These are phyloP conservation scores for Anethum foeniculum DNA, from an alignment of 140 eudicot genomes.

Conservation along the genomic window DNA sequence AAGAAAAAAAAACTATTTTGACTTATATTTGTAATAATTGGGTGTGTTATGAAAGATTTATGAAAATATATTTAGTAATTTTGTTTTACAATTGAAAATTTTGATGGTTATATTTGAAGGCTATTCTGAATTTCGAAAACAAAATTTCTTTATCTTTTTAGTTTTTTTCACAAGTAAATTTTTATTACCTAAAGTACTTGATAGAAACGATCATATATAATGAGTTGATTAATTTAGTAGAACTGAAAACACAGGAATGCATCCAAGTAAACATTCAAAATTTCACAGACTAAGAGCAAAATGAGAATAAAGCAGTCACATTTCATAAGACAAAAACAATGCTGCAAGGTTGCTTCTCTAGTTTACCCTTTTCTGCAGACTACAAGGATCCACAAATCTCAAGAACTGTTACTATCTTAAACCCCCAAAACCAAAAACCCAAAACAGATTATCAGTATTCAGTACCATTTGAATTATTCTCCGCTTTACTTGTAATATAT, in stretches of 20 bases:
- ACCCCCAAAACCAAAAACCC: background rate
- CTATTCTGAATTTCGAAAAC: no score
- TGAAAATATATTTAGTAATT: no score
- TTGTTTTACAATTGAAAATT: no score
- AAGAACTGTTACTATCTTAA: background rate
- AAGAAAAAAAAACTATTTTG: no score
- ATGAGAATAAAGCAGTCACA: background rate
- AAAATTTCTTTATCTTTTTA: background rate
- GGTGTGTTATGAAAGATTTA: no score
- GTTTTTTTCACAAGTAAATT: no score
- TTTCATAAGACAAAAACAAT: background rate
- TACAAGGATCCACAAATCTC: background rate
- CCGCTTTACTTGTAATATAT: background rate
- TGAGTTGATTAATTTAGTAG: background rate
- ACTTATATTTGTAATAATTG: no score
- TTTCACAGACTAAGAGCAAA: slow-evolving; percentile 2
- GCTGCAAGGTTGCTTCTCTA: background rate
- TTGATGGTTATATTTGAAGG: no score
- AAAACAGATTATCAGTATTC: background rate
- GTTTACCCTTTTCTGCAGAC: background rate
- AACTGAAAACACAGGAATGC: background rate
- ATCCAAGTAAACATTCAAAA: background rate
- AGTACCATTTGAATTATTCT: background rate
- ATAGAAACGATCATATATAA: no score
- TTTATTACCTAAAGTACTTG: no score